These are phyloP conservation scores for Diaporthe destruens DNA, from an alignment of 2,329 filamentous ascomycete genomes.

Conservation along the genomic window DNA sequence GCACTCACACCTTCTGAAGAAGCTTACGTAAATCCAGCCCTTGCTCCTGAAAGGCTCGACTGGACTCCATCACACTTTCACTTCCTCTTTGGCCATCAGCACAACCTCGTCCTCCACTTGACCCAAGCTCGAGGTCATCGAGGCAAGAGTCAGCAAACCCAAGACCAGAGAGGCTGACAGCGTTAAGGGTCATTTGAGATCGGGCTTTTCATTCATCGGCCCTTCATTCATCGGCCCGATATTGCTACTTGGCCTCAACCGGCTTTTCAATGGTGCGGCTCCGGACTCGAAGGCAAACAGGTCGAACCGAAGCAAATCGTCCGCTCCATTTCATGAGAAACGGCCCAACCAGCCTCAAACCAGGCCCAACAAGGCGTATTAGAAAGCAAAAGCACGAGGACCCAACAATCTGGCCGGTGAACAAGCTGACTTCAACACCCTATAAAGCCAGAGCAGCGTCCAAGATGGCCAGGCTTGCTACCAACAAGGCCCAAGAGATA, in stretches of 20 bases:
- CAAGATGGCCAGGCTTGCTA: background rate
- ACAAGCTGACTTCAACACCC: too few relatives aligned
- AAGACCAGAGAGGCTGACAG: background rate
- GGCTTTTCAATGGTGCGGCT: background rate
- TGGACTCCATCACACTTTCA: background rate
- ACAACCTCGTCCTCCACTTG: background rate
- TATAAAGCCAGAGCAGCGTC: background rate
- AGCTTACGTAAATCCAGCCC: background rate
- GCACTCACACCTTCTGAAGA: background rate
- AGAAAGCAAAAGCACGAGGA: background rate
- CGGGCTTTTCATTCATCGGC: too few relatives aligned
- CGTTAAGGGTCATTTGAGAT: background rate
- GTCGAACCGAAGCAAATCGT: background rate
- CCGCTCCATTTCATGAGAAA: background rate
- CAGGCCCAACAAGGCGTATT: background rate
- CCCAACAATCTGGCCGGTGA: background rate
- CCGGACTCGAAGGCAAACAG: slow-evolving; percentile 3
- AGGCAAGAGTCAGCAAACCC: background rate
- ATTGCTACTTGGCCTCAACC: background rate
- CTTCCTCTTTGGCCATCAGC: background rate
- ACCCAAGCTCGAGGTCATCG: background rate
- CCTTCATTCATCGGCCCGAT: too few relatives aligned
- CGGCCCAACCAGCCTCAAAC: slow-evolving; percentile 6
- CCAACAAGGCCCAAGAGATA: background rate
- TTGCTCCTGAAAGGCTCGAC: background rate